Base-by-base conservation (phyloP, 139 green algal species). In the Haematococcus lacustris region DNA sequence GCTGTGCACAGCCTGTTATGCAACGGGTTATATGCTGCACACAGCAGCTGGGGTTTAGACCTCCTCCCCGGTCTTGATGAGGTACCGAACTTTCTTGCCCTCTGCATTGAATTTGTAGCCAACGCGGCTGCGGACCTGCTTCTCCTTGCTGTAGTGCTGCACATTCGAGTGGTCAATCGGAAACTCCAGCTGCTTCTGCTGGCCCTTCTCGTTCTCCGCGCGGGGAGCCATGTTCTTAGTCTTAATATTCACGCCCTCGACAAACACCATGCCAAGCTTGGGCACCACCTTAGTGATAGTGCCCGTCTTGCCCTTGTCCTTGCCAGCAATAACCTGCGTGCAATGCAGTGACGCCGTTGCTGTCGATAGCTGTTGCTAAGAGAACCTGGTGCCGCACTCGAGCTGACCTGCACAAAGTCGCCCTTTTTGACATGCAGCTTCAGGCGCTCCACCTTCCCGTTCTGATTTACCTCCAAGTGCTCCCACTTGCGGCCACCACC, bases 161-260 rank as follows among this genome's bases (percentile, higher is more conserved):
- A 98, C 96, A 76, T 99, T 99, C 53, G 88, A 96, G 80, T 96
- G 90, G 81, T 98, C 89, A 39, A 99, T 89, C 17, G 94, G 92
- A 37, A 85, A 91, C 86, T 98, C 93, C 61, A 80, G 76, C 72
- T 90, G 82, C 72, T 93, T 80, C 28, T 96, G 94, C 70, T 92
- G 80, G 21, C 94, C 88, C 51, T 77, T 40, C 85, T 98, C 93
- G 7, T 88, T 89, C 76, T 96, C 80, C 32, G 65, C 70, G 61
- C 81, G 80, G 7, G 91, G 90, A 81, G 92, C 90, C 1, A 94
- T 71, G 79, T 96, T 85, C 87, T 95, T 96, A 51, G 86, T 90
- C 65, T 91, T 95, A 39, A 97, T 84, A 86, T 99, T 99, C 32
- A 94, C 85, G 66, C 92, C 96, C 78, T 97, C 91, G 21, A 97